These are phyloP conservation scores for Suillus subalutaceus DNA, from an alignment of 768 basidiomycete genomes.

Conservation along the genomic window DNA sequence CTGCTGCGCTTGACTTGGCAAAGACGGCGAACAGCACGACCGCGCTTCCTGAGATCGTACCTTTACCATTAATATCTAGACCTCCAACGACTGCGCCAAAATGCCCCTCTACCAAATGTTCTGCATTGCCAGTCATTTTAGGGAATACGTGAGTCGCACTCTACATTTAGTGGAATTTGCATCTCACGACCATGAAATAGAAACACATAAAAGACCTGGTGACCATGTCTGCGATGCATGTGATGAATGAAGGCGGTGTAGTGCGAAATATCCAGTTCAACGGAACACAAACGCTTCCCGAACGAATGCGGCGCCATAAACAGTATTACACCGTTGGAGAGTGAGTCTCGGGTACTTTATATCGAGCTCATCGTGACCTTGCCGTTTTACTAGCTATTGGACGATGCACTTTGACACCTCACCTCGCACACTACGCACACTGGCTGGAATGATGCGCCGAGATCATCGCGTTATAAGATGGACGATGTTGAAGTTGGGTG, in stretches of 20 bases:
- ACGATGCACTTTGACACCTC: constrained; percentile 89
- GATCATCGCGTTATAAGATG: constrained; percentile 86
- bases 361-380: constrained; percentile 11
- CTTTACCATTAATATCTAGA: neutral
- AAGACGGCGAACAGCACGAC: neutral
- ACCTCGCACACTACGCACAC: constrained; percentile 62
- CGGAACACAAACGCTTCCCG: constrained; percentile 75
- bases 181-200: constrained; percentile 39
- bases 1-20: neutral
- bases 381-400: constrained; percentile 67
- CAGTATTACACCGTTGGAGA: constrained; percentile 66
- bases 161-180: neutral
- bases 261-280: constrained; percentile 78
- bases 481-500: constrained; percentile 79
- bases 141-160: constrained; percentile 62
- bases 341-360: constrained; percentile 50
- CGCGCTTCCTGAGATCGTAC: constrained; percentile 2
- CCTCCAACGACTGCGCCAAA: constrained; percentile 10
- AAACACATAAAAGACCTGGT: constrained; percentile 77
- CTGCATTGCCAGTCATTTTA: constrained; percentile 78
- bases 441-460: constrained; percentile 69
- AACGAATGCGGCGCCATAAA: constrained; percentile 69
- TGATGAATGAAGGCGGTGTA: constrained; percentile 77
- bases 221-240: constrained; percentile 65
- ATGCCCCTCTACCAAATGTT: constrained; percentile 93